Conservation (phyloP, 257 asterid species). For the Anisodus acutangulus region DNA sequence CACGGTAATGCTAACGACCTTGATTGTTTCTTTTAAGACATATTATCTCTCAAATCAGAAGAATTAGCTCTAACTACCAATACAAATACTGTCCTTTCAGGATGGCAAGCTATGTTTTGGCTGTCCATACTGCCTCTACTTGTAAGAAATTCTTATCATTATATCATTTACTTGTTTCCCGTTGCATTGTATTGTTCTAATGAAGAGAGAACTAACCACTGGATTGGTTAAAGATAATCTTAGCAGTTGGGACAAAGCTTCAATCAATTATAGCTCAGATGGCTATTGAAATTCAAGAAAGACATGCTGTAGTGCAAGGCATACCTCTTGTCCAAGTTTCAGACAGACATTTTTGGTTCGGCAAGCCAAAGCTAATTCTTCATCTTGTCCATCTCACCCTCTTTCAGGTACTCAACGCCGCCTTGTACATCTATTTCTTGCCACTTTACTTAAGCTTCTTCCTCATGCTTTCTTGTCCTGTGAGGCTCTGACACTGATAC, state of each 20-base stretch:
- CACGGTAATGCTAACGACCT: constrained; percentile 44
- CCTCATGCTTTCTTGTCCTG: not conserved
- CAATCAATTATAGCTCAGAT: constrained; percentile 86
- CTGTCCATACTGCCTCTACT: constrained; percentile 56
- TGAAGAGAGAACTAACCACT: constrained; percentile 40
- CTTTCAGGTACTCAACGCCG: constrained; percentile 64
- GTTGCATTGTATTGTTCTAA: constrained; percentile 5
- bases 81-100: constrained; percentile 45
- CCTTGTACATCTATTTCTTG: not conserved
- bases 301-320: constrained; percentile 94
- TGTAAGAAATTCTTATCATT: constrained; percentile 19
- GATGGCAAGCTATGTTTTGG: constrained; percentile 66
- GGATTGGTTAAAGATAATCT: constrained; percentile 61
- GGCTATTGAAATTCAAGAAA: constrained; percentile 95
- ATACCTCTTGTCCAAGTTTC: constrained; percentile 95
- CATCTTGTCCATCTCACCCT: constrained; percentile 78
- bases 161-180: not conserved
- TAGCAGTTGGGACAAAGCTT: constrained; percentile 94
- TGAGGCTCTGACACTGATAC: not conserved
- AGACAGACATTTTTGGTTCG: constrained; percentile 87
- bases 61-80: not conserved
- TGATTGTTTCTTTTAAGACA: not conserved
- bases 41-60: not conserved
- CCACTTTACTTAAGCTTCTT: not conserved
- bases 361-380: constrained; percentile 68